These are phyloP conservation scores for Gaeumannomyces sp. DNA, from an alignment of 2,329 filamentous ascomycete species.

Conservation along the genomic window DNA sequence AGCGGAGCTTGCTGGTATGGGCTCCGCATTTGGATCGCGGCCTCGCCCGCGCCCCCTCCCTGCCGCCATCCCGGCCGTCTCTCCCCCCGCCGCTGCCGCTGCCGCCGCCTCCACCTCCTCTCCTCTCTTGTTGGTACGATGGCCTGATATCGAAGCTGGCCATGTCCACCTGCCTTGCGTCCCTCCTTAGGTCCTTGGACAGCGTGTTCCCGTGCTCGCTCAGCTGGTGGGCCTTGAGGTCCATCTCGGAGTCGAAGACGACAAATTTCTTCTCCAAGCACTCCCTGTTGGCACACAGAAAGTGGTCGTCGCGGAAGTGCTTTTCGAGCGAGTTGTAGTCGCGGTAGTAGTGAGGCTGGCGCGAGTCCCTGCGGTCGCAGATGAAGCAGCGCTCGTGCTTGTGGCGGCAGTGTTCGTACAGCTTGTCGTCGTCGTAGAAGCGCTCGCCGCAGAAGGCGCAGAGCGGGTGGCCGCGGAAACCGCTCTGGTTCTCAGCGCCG, in stretches of 20 bases:
- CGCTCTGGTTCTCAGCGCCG: conserved; percentile 84
- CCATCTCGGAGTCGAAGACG: conserved; percentile 91
- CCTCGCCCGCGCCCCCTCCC: conserved; percentile 53
- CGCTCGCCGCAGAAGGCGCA: conserved; percentile 87
- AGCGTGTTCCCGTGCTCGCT: conserved; percentile 72
- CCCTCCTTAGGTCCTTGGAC: conserved; percentile 76
- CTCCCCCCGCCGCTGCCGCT: conserved; percentile 34
- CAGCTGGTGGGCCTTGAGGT: conserved; percentile 88
- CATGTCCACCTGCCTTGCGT: conserved; percentile 80
- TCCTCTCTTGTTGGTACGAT: conserved; percentile 59
- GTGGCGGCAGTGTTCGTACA: conserved; percentile 88
- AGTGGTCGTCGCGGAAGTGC: conserved; percentile 86
- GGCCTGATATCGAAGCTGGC: conserved; percentile 75
- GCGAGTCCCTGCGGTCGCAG: conserved; percentile 66
- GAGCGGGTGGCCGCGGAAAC: conserved; percentile 91
- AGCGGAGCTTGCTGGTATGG: conserved; percentile 67
- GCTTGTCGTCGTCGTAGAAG: conserved; percentile 93
- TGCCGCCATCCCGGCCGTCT: conserved; percentile 28
- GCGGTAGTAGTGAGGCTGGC: conserved; percentile 82
- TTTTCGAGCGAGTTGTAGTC: conserved; percentile 81
- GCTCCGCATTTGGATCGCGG: conserved; percentile 80
- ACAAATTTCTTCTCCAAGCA: conserved; percentile 97
- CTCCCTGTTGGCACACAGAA: conserved; percentile 74
- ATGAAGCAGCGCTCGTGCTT: conserved; percentile 94
- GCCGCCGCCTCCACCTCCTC: conserved; percentile 41